phyloP scores from a whole-genome alignment of 169 alveolate genomes.

The Toxoplasma gondii region DNA sequence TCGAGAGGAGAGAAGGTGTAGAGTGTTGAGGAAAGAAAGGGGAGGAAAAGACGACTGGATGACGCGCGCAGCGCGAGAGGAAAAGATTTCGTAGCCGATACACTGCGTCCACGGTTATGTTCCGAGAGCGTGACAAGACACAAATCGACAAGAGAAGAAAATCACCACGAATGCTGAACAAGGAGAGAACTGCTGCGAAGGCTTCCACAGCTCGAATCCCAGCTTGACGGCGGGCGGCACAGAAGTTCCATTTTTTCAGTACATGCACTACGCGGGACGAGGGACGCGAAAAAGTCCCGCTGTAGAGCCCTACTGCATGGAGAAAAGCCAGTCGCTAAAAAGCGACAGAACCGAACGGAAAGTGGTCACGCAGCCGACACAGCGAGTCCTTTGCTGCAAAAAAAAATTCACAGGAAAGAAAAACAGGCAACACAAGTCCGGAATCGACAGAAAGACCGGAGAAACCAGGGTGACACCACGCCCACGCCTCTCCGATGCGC shows the following conservation, averaged over 20 bases:
- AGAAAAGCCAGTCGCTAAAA: background rate
- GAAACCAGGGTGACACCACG: background rate
- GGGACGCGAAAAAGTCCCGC: background rate
- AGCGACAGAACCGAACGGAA: background rate
- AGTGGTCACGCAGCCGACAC: background rate
- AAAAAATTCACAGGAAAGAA: no score
- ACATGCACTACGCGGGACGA: constrained; percentile 11
- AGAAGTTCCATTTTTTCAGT: background rate
- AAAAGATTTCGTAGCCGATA: no score
- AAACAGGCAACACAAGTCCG: background rate
- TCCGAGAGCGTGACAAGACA: no score
- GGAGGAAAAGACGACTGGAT: no score
- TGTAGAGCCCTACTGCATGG: background rate
- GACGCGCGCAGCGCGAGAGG: no score
- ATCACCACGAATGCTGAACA: no score
- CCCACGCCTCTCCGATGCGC: background rate
- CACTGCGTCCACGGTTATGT: no score
- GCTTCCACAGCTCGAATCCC: background rate
- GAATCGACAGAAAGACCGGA: background rate
- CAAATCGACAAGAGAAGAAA: no score
- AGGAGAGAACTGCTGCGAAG: background rate
- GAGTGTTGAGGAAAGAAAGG: background rate
- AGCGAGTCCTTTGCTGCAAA: background rate
- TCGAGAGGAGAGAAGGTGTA: background rate
- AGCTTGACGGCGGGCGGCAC: background rate